phyloP scores from a whole-genome alignment of 2,329 filamentous ascomycete genomes.

The Conoideocrella luteorostrata region DNA sequence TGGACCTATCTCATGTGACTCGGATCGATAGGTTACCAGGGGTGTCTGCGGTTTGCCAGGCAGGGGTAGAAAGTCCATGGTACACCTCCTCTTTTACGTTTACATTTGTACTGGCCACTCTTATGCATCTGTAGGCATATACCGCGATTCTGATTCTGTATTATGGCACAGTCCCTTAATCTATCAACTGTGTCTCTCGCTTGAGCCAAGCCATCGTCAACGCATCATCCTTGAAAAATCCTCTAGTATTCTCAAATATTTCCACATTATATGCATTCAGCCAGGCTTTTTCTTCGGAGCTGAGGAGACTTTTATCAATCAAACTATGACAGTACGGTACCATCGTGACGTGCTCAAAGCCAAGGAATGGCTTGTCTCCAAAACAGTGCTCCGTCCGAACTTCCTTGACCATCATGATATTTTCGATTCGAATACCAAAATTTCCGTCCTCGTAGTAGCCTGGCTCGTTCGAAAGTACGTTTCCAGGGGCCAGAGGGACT shows the following conservation, averaged over 20 bases:
- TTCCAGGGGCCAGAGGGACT: conserved; percentile 81
- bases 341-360: conserved; percentile 97
- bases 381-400: conserved; percentile 83
- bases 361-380: conserved; percentile 87
- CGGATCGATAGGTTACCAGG: conserved; percentile 27
- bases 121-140: conserved; percentile 36
- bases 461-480: conserved; percentile 93
- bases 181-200: conserved; percentile 64
- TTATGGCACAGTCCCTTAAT: not conserved
- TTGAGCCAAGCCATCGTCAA: conserved; percentile 74
- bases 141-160: not conserved
- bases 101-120: conserved; percentile 61
- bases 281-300: conserved; percentile 71
- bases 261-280: conserved; percentile 79
- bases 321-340: conserved; percentile 88
- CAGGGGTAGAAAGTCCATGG: conserved; percentile 51
- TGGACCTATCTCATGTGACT: conserved; percentile 32
- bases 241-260: conserved; percentile 74
- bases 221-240: conserved; percentile 66
- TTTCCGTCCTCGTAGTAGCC: conserved; percentile 95
- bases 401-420: conserved; percentile 85
- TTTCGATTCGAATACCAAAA: conserved; percentile 95
- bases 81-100: conserved; percentile 66
- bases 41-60: conserved; percentile 36
- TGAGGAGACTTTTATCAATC: conserved; percentile 69